Base-by-base conservation (phyloP, 1,284 basidiomycete genomes). In the Vanrija humicola region DNA sequence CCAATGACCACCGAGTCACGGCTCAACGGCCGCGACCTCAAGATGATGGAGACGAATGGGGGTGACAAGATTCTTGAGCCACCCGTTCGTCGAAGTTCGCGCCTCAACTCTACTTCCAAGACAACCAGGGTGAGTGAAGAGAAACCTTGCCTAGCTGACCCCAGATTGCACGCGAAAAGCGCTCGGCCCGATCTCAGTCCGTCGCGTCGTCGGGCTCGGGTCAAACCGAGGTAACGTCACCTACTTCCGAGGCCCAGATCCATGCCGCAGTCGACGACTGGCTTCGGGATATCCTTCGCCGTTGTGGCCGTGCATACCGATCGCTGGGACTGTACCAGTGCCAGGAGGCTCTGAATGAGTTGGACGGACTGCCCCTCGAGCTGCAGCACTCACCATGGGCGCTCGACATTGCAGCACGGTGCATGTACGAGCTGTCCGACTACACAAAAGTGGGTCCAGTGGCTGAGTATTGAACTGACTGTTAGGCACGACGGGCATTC, bases 341-440 rank as follows among this genome's bases (percentile, higher is more conserved):
- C 63, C 79, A 82, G 61, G 80, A 80, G 64, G 91, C 87, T 66
- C 74, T 95, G 39, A 81, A 81, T 42, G 86, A 88, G 68, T 78
- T 96, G 45, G 86, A 88, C 67, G 79, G 81, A 62, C 78, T 97
- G 62, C 90, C 91, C n/a, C 73, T 79, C 53, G 81, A 82, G 52
- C 85, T 94, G 61, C 86, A 89, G 71, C 79, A 83, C 54, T 86
- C 87, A 43, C 81, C 87, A 48, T 86, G 84, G 80, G 86, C 89
- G 40, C 80, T 92, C 68, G 84, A 86, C 23, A 83, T 93, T 80
- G 82, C 88, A 26, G 93, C 88, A 6, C 83, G 85, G 72, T 88
- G 89, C 39, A 86, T 90, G 69, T 95, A 91, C 74, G 92, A 95
- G 74, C 82, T 84, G 72, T 83, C 87, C 57, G 87, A 95, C 69